These are phyloP conservation scores for Hypoxylon sp. DNA, from an alignment of 2,329 filamentous ascomycete genomes.

Conservation along the genomic window DNA sequence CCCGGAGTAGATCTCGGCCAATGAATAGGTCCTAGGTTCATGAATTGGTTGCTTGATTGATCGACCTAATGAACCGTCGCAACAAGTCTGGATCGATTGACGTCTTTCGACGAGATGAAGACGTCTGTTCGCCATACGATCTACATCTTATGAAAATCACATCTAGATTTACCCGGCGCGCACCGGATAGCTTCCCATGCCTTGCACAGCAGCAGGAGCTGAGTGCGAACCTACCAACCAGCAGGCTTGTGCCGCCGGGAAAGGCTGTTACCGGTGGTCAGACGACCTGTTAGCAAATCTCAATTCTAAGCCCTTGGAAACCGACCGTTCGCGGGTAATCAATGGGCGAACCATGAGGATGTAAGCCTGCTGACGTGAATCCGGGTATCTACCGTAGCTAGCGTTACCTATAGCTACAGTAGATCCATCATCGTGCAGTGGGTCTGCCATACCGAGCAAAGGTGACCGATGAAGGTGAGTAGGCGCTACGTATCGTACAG, in stretches of 20 bases:
- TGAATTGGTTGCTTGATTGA: constrained; percentile 43
- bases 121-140: constrained; percentile 35
- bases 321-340: constrained; percentile 23
- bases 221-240: constrained; percentile 40
- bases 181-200: constrained; percentile 16
- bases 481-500: constrained; percentile 29
- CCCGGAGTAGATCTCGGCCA: constrained; percentile 43
- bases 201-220: constrained; percentile 34
- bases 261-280: constrained; percentile 40
- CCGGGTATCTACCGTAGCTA: constrained; percentile 43
- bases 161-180: constrained; percentile 40
- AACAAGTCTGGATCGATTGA: constrained; percentile 30
- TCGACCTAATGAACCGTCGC: constrained; percentile 35
- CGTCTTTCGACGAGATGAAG: constrained; percentile 16
- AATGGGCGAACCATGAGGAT: constrained; percentile 33
- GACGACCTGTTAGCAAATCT: constrained; percentile 30
- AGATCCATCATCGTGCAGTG: constrained; percentile 35
- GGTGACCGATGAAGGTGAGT: constrained; percentile 42
- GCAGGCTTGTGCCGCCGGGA: constrained; percentile 26
- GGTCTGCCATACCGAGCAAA: constrained; percentile 42
- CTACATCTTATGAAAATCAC: constrained; percentile 42
- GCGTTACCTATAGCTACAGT: constrained; percentile 35
- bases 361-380: constrained; percentile 38
- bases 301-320: constrained; percentile 15
- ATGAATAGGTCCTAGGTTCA: constrained; percentile 34